These are phyloP conservation scores for Nitzschia sp. DNA, from an alignment of 108 stramenopile species.

Conservation along the genomic window DNA sequence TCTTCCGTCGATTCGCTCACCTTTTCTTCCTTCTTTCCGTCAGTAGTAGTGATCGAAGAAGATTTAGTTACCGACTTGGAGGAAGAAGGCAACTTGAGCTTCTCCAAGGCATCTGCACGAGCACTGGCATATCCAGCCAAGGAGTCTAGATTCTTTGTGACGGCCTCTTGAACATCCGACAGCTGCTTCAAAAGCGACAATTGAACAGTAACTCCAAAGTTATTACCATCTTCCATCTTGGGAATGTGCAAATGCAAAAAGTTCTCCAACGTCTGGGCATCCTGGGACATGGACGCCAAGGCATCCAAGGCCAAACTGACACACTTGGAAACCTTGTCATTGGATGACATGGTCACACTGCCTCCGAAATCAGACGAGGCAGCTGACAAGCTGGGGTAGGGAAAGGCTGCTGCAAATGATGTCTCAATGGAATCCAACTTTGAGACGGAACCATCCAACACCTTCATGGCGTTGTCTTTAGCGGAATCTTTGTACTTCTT, in stretches of 20 bases:
- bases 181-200: slow-evolving; percentile 60
- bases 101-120: slow-evolving; percentile 77
- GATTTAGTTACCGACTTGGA: slow-evolving; percentile 34
- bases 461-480: slow-evolving; percentile 29
- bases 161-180: slow-evolving; percentile 50
- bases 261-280: slow-evolving; percentile 22
- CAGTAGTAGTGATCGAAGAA: slow-evolving; percentile 39
- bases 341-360: slow-evolving; percentile 22
- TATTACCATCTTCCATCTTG: slow-evolving; percentile 85
- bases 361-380: slow-evolving; percentile 29
- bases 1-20: slow-evolving; percentile 46
- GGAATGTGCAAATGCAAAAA: slow-evolving; percentile 55
- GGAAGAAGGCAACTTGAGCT: slow-evolving; percentile 51
- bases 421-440: slow-evolving; percentile 24
- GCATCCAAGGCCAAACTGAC: slow-evolving; percentile 36
- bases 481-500: slow-evolving; percentile 35
- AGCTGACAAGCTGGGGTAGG: slow-evolving; percentile 34
- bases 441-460: slow-evolving; percentile 18
- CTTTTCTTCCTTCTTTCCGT: slow-evolving; percentile 51
- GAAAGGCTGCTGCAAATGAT: slow-evolving; percentile 20
- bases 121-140: slow-evolving; percentile 58
- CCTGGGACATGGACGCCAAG: slow-evolving; percentile 16
- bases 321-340: slow-evolving; percentile 22
- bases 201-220: slow-evolving; percentile 80
- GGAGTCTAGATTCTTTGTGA: slow-evolving; percentile 49